Base-by-base conservation (phyloP, 176 grass and related monocot genomes). In the Cenchrus fungigraminus region DNA sequence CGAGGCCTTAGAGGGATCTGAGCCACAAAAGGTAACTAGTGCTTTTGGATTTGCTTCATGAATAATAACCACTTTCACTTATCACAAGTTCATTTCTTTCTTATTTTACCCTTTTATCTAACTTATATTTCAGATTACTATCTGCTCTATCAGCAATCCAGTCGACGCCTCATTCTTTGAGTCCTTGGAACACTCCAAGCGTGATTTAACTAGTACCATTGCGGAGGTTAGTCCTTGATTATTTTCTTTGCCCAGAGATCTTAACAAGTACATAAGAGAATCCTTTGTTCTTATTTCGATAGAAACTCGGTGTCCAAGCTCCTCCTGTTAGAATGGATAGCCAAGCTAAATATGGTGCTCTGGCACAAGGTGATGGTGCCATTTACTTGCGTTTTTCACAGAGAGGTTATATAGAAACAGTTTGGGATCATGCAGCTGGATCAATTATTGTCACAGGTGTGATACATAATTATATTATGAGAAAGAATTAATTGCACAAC, bases 351-450 rank as follows among this genome's bases (percentile, higher is more conserved):
- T 95, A 98, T 74, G 96, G 89, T 92, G 93, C 93, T 68, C 88
- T 98, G 44, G 91, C 96, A 42, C 84, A 88, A 79, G 96, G 96
- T 46, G 96, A 95, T 59, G 96, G 96, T 49, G 91, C 93, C 65
- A 94, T 98, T 83, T 98, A 91, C 81, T 54, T 98, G 78, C 93
- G 93, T 5, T 89, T 98, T 77, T 89, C 96, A 10, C 74, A 92
- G 68, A 89, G 84, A 79, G 77, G 90, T 76, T 98, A 98, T 72
- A 91, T 56, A 71, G 96, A 98, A 87, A 95, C 90, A 62, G 89
- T 98, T 87, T 98, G 96, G 96, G 96, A 98, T 82, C 91, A 98
- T 94, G 96, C 96, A 60, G 96, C 96, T 75, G 96, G 96, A 42
- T 93, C 70, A 78, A 93, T 98, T 81, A 88, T 98, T 28, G 96